Evolutionary conservation across 2,329 filamentous ascomycete genomes (phyloP), one percentile per base, ranked within the genome.

Genomic region (Alternaria angustiovoidea): DNA sequence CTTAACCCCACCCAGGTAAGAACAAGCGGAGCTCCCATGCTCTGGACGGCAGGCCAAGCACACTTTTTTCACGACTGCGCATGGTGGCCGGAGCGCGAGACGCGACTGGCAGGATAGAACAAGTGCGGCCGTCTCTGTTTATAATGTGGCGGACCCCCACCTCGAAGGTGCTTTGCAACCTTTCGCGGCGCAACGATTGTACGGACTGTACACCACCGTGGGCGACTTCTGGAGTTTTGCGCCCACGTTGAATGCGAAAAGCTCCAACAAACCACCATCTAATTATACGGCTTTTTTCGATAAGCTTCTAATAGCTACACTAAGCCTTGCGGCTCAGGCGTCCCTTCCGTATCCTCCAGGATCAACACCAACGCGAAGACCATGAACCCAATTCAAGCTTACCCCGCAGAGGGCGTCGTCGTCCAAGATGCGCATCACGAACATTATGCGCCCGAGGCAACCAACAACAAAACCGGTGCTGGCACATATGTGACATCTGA

Each of bases 201-300:
- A 39, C 34, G 18, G 11, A 46, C 32, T 59, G 47, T 61, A 63
- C 41, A 47, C 39, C 44, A 60, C 67, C 71, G 75, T 76, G 75
- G 73, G 77, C 77, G 77, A 79, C 77, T 79, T 79, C 42, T 66
- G 76, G 77, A 78, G 77, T 78, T 79, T 79, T 79, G 77, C 77
- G 77, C 74, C 77, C 75, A 69, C 73, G 70, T 67, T 69, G 57
- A 59, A 44, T 60, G 47, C 63, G 68, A 71, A 79, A 79, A 78
- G 70, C 75, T 78, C 76, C 76, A 65, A 56, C 53, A 43, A 18
- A 53, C 34, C 26, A 38, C 32, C 38, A 24, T 24, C 8, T 38
- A 26, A 16, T 36, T 1, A 51, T 4, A 28, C 34, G 22, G 28
- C 38, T 30, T 49, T 49, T 22, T 20, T 36, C 32, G 32, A 39